Conservation (phyloP, 2,329 filamentous ascomycete genomes). For the Malbranchea zuffiana region DNA sequence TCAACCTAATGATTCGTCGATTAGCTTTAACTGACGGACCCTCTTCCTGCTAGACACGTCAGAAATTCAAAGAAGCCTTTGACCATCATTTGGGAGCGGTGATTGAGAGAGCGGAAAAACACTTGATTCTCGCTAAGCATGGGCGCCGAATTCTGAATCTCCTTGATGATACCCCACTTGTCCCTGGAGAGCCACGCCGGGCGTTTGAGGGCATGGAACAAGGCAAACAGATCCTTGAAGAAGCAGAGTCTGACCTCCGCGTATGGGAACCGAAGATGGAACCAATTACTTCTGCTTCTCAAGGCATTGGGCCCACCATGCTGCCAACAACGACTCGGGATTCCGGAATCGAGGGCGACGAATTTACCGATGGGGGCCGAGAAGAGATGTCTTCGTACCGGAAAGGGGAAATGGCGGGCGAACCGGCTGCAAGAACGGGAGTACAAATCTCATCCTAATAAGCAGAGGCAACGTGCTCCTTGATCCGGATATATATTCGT, state of each 20-base stretch:
- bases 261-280: slow-evolving; percentile 53
- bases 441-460: slow-evolving; percentile 7
- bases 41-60: slow-evolving; percentile 55
- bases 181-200: slow-evolving; percentile 69
- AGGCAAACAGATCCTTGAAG: slow-evolving; percentile 77
- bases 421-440: slow-evolving; percentile 1
- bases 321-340: slow-evolving; percentile 2
- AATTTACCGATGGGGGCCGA: not conserved
- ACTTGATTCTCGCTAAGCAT: slow-evolving; percentile 85
- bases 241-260: slow-evolving; percentile 79
- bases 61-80: slow-evolving; percentile 93
- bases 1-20: too few relatives aligned
- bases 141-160: slow-evolving; percentile 73
- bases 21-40: not conserved
- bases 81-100: slow-evolving; percentile 78
- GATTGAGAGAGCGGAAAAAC: slow-evolving; percentile 94
- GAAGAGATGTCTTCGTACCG: slow-evolving; percentile 5
- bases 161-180: slow-evolving; percentile 79
- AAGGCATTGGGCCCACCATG: slow-evolving; percentile 1
- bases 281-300: slow-evolving; percentile 34
- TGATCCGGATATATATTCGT: too few relatives aligned
- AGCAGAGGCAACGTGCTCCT: too few relatives aligned
- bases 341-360: not conserved
- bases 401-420: not conserved
- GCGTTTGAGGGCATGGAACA: slow-evolving; percentile 55